A percentile compares a stretch with the other conserved stretches of the same genome.
Conservation (phyloP, 2,329 filamentous ascomycete genomes). For the Paraphaeosphaeria minitans region DNA sequence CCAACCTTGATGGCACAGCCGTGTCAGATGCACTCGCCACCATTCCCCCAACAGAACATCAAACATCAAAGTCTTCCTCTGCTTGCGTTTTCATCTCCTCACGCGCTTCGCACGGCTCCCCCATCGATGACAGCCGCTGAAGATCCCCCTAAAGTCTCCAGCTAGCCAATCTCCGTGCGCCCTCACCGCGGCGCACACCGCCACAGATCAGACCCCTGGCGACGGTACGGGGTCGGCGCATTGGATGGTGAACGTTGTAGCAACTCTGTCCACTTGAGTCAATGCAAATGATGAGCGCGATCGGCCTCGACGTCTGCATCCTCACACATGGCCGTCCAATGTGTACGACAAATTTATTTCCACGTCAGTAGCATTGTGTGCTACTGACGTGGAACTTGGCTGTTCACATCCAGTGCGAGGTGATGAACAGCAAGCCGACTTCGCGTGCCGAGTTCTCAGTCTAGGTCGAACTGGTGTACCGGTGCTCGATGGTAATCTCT, state of each 20-base stretch:
- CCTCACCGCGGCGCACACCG: conserved; percentile 17
- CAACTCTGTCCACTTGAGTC: conserved; percentile 7
- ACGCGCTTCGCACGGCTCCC: conserved; percentile 16
- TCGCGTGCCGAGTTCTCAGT: neutral
- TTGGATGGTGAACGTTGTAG: neutral
- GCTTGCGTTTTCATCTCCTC: conserved; percentile 8
- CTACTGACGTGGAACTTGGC: neutral
- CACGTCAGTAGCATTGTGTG: no score
- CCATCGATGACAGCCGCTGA: conserved; percentile 18
- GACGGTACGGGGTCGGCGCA: conserved; percentile 12
- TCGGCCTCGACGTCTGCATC: neutral
- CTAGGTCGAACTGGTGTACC: neutral
- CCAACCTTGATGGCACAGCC: conserved; percentile 11
- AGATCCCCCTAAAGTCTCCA: conserved; percentile 20
- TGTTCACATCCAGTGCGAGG: neutral
- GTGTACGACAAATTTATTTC: neutral
- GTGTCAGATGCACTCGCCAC: conserved; percentile 33
- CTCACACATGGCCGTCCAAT: conserved; percentile 4
- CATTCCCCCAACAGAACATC: conserved; percentile 5
- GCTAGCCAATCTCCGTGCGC: conserved; percentile 21
- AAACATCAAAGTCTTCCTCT: neutral
- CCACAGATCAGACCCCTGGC: conserved; percentile 16
- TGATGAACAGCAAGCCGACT: neutral
- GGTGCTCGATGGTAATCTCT: neutral
- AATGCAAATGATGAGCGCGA: conserved; percentile 9